Percentiles rank a stretch among this genome's conserved stretches.
Evolutionary conservation across 768 basidiomycete genomes (phyloP).

Genomic region (Lactifluus rugatus): DNA sequence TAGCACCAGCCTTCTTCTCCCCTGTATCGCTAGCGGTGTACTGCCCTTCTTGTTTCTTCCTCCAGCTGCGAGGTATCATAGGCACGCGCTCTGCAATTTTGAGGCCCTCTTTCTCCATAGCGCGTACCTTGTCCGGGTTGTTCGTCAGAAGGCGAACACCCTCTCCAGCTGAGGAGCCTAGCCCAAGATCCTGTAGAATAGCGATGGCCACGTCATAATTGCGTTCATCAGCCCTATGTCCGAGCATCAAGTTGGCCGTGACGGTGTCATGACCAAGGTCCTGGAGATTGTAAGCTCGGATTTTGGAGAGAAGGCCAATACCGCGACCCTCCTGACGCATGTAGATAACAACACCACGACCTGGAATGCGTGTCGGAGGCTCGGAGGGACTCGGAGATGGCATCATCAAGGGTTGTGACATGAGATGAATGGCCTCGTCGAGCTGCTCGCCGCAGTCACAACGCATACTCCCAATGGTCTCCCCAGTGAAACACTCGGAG

Average conservation of each 20-base stretch:
- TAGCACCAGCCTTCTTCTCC: conserved; percentile 50
- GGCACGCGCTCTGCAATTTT: conserved; percentile 73
- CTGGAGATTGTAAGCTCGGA: conserved; percentile 95
- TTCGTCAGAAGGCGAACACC: conserved; percentile 84
- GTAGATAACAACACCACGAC: conserved; percentile 89
- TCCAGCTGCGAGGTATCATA: conserved; percentile 94
- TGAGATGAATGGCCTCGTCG: conserved; percentile 90
- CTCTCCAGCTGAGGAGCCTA: conserved; percentile 47
- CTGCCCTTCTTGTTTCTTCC: conserved; percentile 25
- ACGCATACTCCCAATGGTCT: conserved; percentile 95
- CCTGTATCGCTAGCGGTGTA: conserved; percentile 23
- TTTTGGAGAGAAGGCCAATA: conserved; percentile 91
- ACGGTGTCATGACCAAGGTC: conserved; percentile 99
- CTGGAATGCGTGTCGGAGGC: conserved; percentile 46
- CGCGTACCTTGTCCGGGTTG: conserved; percentile 94
- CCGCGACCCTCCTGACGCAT: conserved; percentile 96
- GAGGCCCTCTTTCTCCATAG: conserved; percentile 77
- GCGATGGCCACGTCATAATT: conserved; percentile 87
- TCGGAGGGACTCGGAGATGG: conserved; percentile 28
- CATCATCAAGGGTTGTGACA: conserved; percentile 58
- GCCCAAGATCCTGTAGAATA: conserved; percentile 78
- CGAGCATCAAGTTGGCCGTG: conserved; percentile 90
- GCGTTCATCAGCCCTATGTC: conserved; percentile 88
- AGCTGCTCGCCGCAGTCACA: conserved; percentile 99
- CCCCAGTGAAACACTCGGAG: conserved; percentile 98